Evolutionary conservation across 495 filamentous ascomycete species (phyloP), one percentile per base, ranked within the genome.

Genomic region (Aspergillus homomorphus): DNA sequence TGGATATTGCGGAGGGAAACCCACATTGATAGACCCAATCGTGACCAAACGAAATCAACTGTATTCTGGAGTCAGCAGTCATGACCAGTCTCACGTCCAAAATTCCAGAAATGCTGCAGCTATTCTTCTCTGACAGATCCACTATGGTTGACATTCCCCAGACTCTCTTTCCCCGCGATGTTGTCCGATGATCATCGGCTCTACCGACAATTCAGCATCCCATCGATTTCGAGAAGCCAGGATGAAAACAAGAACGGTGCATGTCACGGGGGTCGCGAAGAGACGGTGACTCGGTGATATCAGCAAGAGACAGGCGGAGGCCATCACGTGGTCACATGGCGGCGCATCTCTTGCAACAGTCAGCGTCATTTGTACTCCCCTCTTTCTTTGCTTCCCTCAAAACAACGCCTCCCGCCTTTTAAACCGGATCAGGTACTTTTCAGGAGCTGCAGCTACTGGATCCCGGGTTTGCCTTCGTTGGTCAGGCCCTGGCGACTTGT

Each of bases 401-500:
- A 45, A 45, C 44, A 45, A 45, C 33, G 33, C 33, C 33, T 38
- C 33, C 33, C 33, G 33, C 15, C 33, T 50, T n/a, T 26, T 14
- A 15, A 51, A 30, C 23, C 48, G 48, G 48, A 10, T 51, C 24
- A 51, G 48, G 48, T 51, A 51, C 48, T 51, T 30, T 30, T n/a
- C 20, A 22, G 48, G n/a, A 23, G 48, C 23, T 51, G 48, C 48
- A 26, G 46, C 20, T 22, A 28, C 33, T 38, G 33, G 33, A 14
- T 15, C 23, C 7, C 46, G 46, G 46, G 6, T 26, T 14, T 50
- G 45, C 24, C 45, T 24, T 23, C 23, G 45, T 46, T 46, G 45
- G 45, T 23, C 48, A 51, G 48, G 48, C n/a, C 48, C 48, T 28
- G 48, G 46, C 46, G 43, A 57, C 20, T 22, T 69, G 68, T 69